Base-by-base conservation (phyloP, 2,329 filamentous ascomycete genomes). In the Aciculosporium take region DNA sequence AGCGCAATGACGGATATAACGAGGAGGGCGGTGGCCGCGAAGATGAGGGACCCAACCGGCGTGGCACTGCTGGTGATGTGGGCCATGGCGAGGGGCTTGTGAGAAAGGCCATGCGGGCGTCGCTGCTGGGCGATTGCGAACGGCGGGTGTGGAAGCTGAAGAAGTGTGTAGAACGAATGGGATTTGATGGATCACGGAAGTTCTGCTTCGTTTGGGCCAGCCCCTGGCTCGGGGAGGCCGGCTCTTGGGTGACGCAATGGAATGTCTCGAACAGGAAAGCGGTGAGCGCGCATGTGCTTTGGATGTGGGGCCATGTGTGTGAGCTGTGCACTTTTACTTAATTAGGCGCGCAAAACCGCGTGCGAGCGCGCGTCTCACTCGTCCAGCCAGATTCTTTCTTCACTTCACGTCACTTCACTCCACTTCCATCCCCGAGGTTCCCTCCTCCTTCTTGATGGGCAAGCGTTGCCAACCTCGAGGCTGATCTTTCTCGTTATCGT, bases 21-120 rank as follows among this genome's bases (percentile, higher is more conserved):
- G 50, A 88, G 63, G 30, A 94, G 71, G 46, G 86, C 75, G 53
- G 84, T 54, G 50, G 77, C 59, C 49, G 84, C 76, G 63, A 95
- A 93, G 55, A 89, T 68, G 56, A 79, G 76, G 41, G 88, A 94
- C 61, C 81, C 80, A 40, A 87, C 73, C 27, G 85, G 78, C 46
- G 77, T 78, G 49, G 71, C 64, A 43, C 67, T 65, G 52, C 61
- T 68, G 51, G 62, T 54, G 45, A 63, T 60, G 65, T 76, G 59
- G 62, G 63, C 68, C 65, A 62, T 78, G 63, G 60, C 68, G 60
- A 48, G 36, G 33, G 34, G 36, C 49, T 42, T 46, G 45, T 46
- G 50, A 48, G 45, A 46, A 50, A 51, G 42, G 50, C 49, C 53
- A 56, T 62, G 47, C 51, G 39, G 33, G 33, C 33, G 37, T 24